Conservation (phyloP, 768 basidiomycete species). For the Amanita pallidorosea region DNA sequence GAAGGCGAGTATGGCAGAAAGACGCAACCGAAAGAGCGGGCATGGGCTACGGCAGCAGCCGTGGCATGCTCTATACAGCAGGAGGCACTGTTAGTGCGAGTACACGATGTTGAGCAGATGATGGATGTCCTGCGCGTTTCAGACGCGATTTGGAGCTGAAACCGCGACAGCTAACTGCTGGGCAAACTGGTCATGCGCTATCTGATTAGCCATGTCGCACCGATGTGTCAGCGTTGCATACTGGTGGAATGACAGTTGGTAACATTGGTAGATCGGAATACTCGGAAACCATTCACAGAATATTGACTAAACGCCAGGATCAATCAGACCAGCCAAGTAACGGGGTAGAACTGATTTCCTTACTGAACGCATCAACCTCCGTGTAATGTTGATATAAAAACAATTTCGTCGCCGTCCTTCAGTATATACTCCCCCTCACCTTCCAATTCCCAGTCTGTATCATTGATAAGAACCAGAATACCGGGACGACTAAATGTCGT, state of each 20-base stretch:
- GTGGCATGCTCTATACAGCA: slow-evolving; percentile 69
- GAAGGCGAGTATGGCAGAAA: slow-evolving; percentile 37
- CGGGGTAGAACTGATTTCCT: background rate
- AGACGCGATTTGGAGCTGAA: slow-evolving; percentile 39
- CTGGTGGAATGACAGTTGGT: too few relatives aligned
- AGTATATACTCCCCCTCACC: slow-evolving; percentile 83
- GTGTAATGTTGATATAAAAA: slow-evolving; percentile 94
- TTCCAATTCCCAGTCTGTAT: slow-evolving; percentile 96
- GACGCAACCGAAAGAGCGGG: slow-evolving; percentile 56
- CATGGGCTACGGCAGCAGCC: slow-evolving; percentile 71
- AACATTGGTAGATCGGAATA: too few relatives aligned
- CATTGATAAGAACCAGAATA: slow-evolving; percentile 93
- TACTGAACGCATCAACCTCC: slow-evolving; percentile 46
- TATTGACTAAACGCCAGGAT: background rate
- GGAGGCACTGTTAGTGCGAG: slow-evolving; percentile 60
- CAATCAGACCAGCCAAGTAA: background rate
- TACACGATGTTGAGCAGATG: slow-evolving; percentile 73
- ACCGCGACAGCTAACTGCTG: background rate
- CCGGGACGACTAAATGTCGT: slow-evolving; percentile 71
- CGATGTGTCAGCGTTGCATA: too few relatives aligned
- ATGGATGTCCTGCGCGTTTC: slow-evolving; percentile 63
- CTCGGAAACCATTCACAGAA: background rate
- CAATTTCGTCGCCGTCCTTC: slow-evolving; percentile 75
- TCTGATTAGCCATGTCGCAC: too few relatives aligned
- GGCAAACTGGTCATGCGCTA: too few relatives aligned